phyloP scores from a whole-genome alignment of 2,329 filamentous ascomycete genomes.

The Macroventuria anomochaeta region DNA sequence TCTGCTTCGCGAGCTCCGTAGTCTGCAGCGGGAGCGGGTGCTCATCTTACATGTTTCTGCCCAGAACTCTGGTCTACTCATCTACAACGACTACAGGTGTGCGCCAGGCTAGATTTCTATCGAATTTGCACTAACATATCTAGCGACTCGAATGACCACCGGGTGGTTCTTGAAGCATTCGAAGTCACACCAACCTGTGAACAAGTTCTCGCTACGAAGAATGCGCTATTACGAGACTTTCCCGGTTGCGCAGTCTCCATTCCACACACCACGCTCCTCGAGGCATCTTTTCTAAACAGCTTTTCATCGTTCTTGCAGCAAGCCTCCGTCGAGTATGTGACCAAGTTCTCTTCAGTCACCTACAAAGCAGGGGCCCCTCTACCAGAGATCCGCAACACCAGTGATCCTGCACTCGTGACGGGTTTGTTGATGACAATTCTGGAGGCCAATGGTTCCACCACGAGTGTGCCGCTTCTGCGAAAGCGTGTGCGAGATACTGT shows the following conservation, averaged over 20 bases:
- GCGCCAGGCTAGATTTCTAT: slow-evolving; percentile 21
- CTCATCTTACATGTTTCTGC: slow-evolving; percentile 55
- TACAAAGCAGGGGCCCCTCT: slow-evolving; percentile 59
- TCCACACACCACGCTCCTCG: slow-evolving; percentile 48
- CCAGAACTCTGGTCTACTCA: slow-evolving; percentile 58
- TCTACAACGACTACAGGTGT: slow-evolving; percentile 47
- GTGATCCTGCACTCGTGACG: slow-evolving; percentile 63
- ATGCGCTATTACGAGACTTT: slow-evolving; percentile 65
- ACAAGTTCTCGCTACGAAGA: slow-evolving; percentile 59
- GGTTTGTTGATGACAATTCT: slow-evolving; percentile 67
- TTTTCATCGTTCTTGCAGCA: slow-evolving; percentile 63
- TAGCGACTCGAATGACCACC: slow-evolving; percentile 15
- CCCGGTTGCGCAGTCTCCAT: slow-evolving; percentile 62
- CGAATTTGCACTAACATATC: slow-evolving; percentile 3
- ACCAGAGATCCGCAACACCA: slow-evolving; percentile 64
- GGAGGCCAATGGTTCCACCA: slow-evolving; percentile 57
- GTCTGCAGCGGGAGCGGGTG: slow-evolving; percentile 26
- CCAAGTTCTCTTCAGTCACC: slow-evolving; percentile 59
- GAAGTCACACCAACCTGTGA: slow-evolving; percentile 64
- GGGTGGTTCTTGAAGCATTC: slow-evolving; percentile 64
- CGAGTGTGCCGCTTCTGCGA: slow-evolving; percentile 50
- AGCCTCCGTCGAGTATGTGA: slow-evolving; percentile 61
- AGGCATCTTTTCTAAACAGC: slow-evolving; percentile 55
- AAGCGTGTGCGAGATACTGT: slow-evolving; percentile 72
- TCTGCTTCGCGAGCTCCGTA: slow-evolving; percentile 28